Base-by-base conservation (phyloP, 805 yeast species). In the Yarrowia phangngaensis region DNA sequence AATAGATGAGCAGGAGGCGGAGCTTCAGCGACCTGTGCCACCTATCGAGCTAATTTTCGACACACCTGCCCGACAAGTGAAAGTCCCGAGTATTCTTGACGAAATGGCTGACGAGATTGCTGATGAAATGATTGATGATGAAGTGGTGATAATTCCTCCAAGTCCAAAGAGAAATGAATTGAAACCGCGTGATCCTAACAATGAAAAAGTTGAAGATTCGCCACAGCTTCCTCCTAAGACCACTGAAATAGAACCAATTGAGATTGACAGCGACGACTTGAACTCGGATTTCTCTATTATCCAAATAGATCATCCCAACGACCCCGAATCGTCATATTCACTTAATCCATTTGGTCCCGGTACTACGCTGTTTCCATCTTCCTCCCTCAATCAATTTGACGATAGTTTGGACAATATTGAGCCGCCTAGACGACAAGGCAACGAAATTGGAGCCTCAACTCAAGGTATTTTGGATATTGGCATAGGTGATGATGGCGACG, bases 191-290 rank as follows among this genome's bases (percentile, higher is more conserved):
- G n/a, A n/a, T n/a, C n/a, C n/a, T n/a, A n/a, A n/a, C n/a, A n/a
- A n/a, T n/a, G n/a, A n/a, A n/a, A n/a, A n/a, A n/a, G n/a, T n/a
- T n/a, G n/a, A n/a, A n/a, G n/a, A n/a, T n/a, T n/a, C n/a, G n/a
- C 45, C 6, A 31, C 45, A 9, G 45, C 45, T n/a, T 3, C 24
- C 45, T 13, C 22, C 15, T 6, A 15, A 24, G 20, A 9, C 15
- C 41, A 36, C n/a, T 6, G 32, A 35, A 24, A 24, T 30, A 4
- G 45, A 38, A 13, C 45, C 45, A 9, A 38, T 38, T 13, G 45
- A 38, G 45, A 38, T 38, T 12, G 45, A 38, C n/a, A 38, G 45
- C 17, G 45, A 38, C 24, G 45, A 35, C n/a, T 35, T 35, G 22
- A 30, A 27, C 24, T 27, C 32, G 12, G 45, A 38, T 11, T 38